Evolutionary conservation across 164 flowering plant species (phyloP), one percentile per base, ranked within the genome.

Genomic region (Warburgia ugandensis): DNA sequence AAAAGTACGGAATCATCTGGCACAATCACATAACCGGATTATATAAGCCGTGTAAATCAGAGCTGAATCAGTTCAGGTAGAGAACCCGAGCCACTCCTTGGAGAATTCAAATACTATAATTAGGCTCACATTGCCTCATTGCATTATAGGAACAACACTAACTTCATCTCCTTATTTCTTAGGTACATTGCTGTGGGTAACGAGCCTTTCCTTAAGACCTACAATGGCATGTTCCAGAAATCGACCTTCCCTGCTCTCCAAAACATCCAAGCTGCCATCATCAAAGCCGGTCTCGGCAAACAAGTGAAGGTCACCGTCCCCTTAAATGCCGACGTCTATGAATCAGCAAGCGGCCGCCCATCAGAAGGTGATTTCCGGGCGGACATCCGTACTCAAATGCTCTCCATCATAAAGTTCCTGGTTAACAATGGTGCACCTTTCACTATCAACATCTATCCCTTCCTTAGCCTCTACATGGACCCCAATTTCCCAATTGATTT

Each of bases 131-230:
- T 3, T 6, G 3, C 4, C n/a, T 12, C n/a, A 35, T 7, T 26
- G n/a, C 6, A 3, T 26, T 5, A 14, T 8, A 27, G 50, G 13
- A 26, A 27, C 32, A 8, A 4, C 14, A 46, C n/a, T 5, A 14
- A 26, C 28, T 26, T 46, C 50, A 23, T 17, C n/a, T 14, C 10
- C 20, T n/a, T 32, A 25, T 32, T 6, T 27, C 48, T 43, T 70
- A 92, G 99, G 74, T 77, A 77, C 17, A 83, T 94, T 11, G 97
- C 99, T 0, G 94, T 88, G 21, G 99, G 92, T 2, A 89, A 94
- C 48, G 99, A 94, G 40, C 94, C 99, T 2, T 94, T 94, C 55
- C 73, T 94, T n/a, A 72, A 73, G 53, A 54, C 77, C 3, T 89
- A 80, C 73, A 74, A 79, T 27, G 78, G 74, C 23, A 69, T 9